phyloP scores from a whole-genome alignment of 805 yeast genomes.

The Teunomyces lycoperdinae region DNA sequence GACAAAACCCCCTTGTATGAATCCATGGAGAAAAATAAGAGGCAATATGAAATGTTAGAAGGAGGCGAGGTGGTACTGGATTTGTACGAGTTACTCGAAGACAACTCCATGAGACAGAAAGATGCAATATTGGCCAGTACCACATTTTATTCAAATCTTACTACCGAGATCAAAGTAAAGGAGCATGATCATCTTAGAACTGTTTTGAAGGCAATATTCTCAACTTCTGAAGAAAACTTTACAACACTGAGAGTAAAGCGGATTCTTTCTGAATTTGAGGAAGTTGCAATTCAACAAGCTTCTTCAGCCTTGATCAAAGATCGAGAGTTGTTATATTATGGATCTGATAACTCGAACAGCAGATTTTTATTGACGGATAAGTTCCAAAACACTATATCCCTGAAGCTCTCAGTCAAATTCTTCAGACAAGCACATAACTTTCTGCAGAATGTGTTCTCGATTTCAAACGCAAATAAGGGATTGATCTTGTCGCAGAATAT shows the following conservation, averaged over 20 bases:
- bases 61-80: slow-evolving; percentile 17
- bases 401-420: slow-evolving; percentile 34
- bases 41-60: slow-evolving; percentile 42
- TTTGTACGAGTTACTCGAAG: slow-evolving; percentile 45
- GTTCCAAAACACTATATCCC: slow-evolving; percentile 37
- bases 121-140: slow-evolving; percentile 51
- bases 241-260: slow-evolving; percentile 44
- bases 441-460: slow-evolving; percentile 38
- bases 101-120: slow-evolving; percentile 68
- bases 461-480: slow-evolving; percentile 50
- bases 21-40: slow-evolving; percentile 46
- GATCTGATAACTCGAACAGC: slow-evolving; percentile 36
- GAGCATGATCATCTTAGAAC: slow-evolving; percentile 37
- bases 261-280: slow-evolving; percentile 45
- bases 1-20: slow-evolving; percentile 39
- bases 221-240: slow-evolving; percentile 49
- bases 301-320: slow-evolving; percentile 50
- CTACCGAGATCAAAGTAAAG: slow-evolving; percentile 7
- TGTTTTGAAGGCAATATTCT: slow-evolving; percentile 53
- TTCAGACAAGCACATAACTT: slow-evolving; percentile 48
- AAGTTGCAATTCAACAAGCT: slow-evolving; percentile 48
- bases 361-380: slow-evolving; percentile 58
- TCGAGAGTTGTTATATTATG: slow-evolving; percentile 52
- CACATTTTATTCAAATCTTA: slow-evolving; percentile 39
- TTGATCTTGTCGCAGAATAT: slow-evolving; percentile 52